Base-by-base conservation (phyloP, 2,329 filamentous ascomycete species). In the Arthrinium puccinioides region DNA sequence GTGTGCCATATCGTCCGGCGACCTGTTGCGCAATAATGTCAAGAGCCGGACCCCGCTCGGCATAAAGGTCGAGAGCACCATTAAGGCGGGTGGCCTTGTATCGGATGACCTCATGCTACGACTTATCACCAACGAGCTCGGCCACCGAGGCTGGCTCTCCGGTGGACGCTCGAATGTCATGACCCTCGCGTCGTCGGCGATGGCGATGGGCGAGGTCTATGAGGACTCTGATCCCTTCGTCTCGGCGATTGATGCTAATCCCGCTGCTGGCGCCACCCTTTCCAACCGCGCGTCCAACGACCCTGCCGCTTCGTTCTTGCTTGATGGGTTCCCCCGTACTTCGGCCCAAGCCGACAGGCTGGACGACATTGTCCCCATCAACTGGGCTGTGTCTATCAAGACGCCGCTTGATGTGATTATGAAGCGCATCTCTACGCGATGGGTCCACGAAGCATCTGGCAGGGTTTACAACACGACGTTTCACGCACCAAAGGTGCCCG, bases 381-480 rank as follows among this genome's bases (percentile, higher is more conserved):
- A 98, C 62, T 76, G 96, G 43, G 92, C 88, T 33, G 82, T 96
- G 41, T 87, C 85, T 38, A 72, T 97, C 49, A 75, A 83, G 55
- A 97, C 90, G 0, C 92, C 92, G 0, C 77, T 85, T 23, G 76
- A 83, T 8, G 86, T 96, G 43, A 88, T 98, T 43, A 74, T 97
- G 47, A 79, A 88, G 50, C 84, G 92, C 38, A 96, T 98, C 50
- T 79, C 85, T 29, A 88, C 87, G 36, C 83, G 92, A 40, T 96
- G 89, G 89, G 83, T 96, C 27, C 92, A 98, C 62, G 84, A 85
- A 52, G 80, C 87, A 1, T 94, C 87, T 0, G 92, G 92, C 2
- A 76, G 92, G 20, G 84, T 96, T 13, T 98, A 98, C 70, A 98
- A 98, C 60, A 94, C 88, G 3, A 81, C 81, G 0, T 98, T 95